A percentile compares a stretch with the other conserved stretches of the same genome.
These are phyloP conservation scores for Hirschioporus abietinus DNA, from an alignment of 768 basidiomycete species.

Conservation along the genomic window DNA sequence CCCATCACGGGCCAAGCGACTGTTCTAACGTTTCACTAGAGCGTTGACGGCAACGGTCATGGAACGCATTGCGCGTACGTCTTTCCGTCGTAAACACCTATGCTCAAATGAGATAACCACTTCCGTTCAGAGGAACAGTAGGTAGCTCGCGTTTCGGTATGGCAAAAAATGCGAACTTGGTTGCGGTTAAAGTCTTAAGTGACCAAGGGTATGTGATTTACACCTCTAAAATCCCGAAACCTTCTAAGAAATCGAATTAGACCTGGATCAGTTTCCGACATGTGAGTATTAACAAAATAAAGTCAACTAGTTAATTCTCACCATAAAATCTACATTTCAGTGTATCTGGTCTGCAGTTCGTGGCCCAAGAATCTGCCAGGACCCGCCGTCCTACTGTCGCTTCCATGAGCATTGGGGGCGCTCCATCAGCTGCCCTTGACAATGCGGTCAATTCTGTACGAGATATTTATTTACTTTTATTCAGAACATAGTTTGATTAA, in stretches of 20 bases:
- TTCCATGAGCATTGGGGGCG: conserved; percentile 33
- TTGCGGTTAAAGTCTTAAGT: conserved; percentile 39
- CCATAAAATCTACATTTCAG: conserved; percentile 67
- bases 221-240: neutral
- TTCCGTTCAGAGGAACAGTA: conserved; percentile 25
- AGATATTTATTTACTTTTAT: neutral
- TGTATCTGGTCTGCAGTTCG: conserved; percentile 30
- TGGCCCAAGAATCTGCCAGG: conserved; percentile 15
- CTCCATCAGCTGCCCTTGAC: conserved; percentile 24
- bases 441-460: conserved; percentile 25
- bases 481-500: conserved; percentile 3
- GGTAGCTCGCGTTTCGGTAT: conserved; percentile 31
- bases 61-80: conserved; percentile 31
- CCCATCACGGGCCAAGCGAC: neutral
- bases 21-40: conserved; percentile 6
- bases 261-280: conserved; percentile 8
- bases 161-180: conserved; percentile 30
- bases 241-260: neutral
- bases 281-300: conserved; percentile 40
- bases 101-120: neutral
- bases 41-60: conserved; percentile 35
- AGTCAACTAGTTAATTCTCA: conserved; percentile 88
- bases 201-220: conserved; percentile 26
- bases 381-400: conserved; percentile 28
- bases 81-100: neutral